phyloP scores from a whole-genome alignment of 495 filamentous ascomycete species.

The Filosporella fistucella region DNA sequence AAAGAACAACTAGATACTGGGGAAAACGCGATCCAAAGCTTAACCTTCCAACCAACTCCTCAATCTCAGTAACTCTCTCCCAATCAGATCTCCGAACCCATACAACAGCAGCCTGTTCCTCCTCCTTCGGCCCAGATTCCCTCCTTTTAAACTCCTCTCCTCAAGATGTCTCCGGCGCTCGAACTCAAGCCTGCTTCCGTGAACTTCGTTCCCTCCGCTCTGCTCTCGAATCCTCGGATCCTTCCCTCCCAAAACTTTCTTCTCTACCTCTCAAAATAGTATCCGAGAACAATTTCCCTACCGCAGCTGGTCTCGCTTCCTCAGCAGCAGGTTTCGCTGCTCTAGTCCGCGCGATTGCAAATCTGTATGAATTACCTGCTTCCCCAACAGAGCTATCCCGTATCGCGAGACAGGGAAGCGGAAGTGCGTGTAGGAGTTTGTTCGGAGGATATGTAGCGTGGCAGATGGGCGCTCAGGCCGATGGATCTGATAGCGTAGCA shows the following conservation, averaged over 20 bases:
- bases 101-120: constrained; percentile 90
- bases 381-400: constrained; percentile 74
- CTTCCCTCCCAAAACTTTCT: constrained; percentile 73
- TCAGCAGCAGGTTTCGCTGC: constrained; percentile 95
- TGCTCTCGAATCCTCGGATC: constrained; percentile 63
- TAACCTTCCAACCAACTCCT: constrained; percentile 96
- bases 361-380: constrained; percentile 80
- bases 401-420: constrained; percentile 93
- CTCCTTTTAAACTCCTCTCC: constrained; percentile 79
- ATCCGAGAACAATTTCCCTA: constrained; percentile 97
- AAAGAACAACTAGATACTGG: constrained; percentile 72
- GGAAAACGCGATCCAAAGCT: constrained; percentile 89
- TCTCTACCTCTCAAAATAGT: constrained; percentile 72
- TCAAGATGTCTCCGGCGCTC: constrained; percentile 80
- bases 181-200: constrained; percentile 86
- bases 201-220: constrained; percentile 74
- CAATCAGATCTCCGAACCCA: constrained; percentile 91
- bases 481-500: constrained; percentile 81
- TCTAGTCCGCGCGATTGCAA: constrained; percentile 84
- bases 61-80: constrained; percentile 91
- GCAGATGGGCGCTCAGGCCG: constrained; percentile 64
- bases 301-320: constrained; percentile 90
- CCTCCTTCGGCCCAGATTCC: constrained; percentile 64
- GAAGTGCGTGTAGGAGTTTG: constrained; percentile 85
- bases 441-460: constrained; percentile 97